A percentile compares a stretch with the other conserved stretches of the same genome.
Conservation (phyloP, 2,329 filamentous ascomycete species). For the Diaporthe sp. region DNA sequence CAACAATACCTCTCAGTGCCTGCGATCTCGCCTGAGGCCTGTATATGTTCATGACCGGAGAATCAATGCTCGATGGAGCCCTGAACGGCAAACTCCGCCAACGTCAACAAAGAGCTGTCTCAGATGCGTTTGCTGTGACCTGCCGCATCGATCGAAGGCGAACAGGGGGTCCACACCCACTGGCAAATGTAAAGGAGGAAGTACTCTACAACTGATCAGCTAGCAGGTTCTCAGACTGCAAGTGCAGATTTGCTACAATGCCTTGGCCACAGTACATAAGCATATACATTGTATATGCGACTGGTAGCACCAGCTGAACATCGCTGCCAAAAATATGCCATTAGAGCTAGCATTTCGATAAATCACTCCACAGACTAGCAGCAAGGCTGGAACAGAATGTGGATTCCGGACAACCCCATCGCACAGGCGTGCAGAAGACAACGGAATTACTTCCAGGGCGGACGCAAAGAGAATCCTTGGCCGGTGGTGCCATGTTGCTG, state of each 20-base stretch:
- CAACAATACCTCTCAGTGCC: background rate
- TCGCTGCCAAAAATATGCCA: background rate
- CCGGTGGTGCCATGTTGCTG: background rate
- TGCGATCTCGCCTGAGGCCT: background rate
- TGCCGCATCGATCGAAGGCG: slow-evolving; percentile 1
- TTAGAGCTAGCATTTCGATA: background rate
- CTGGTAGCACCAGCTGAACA: background rate
- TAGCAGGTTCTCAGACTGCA: background rate
- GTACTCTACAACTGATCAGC: background rate
- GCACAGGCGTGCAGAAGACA: background rate
- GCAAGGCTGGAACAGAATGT: background rate
- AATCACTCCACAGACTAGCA: background rate
- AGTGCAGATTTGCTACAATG: background rate
- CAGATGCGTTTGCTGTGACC: background rate
- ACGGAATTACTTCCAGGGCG: background rate
- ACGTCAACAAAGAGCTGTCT: background rate
- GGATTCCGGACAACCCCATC: slow-evolving; percentile 2
- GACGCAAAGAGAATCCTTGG: background rate
- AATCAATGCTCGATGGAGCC: background rate
- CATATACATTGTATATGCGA: background rate
- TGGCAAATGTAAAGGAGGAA: background rate
- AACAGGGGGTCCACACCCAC: background rate
- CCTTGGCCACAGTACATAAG: background rate
- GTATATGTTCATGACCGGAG: background rate
- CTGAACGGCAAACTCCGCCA: background rate